Percentiles rank a stretch among this genome's conserved stretches.
Evolutionary conservation across 176 grass and related monocot species (phyloP).

Genomic region (Avena sativa): DNA sequence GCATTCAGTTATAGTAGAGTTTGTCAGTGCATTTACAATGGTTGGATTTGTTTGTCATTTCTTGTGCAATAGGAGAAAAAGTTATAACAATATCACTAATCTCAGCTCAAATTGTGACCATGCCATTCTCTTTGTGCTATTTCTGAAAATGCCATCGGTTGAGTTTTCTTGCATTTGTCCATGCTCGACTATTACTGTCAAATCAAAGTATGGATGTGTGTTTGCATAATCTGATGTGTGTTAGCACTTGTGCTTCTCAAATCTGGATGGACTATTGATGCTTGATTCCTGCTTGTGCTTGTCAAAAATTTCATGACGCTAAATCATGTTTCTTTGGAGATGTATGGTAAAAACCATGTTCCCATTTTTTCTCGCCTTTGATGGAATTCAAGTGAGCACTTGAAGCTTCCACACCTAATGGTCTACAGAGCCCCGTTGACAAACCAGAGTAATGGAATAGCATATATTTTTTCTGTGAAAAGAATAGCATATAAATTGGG

Average conservation of each 20-base stretch:
- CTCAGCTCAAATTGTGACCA: too few species aligned
- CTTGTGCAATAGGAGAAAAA: too few species aligned
- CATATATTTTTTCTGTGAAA: neutral
- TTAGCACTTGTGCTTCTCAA: neutral
- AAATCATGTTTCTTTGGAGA: neutral
- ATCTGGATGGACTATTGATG: neutral
- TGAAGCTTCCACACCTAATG: neutral
- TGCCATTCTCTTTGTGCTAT: too few species aligned
- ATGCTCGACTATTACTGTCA: too few species aligned
- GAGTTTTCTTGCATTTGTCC: too few species aligned
- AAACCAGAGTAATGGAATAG: neutral
- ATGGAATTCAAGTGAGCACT: constrained; percentile 3
- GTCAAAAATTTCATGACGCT: neutral
- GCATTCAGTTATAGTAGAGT: neutral
- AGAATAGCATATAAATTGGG: neutral
- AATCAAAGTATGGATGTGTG: too few species aligned
- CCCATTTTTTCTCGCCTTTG: neutral
- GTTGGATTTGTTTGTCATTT: too few species aligned
- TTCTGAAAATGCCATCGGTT: too few species aligned
- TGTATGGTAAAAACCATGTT: neutral
- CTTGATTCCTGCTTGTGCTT: neutral
- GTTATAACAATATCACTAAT: too few species aligned
- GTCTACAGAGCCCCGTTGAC: neutral
- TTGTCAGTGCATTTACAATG: neutral
- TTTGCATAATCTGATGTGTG: too few species aligned